Evolutionary conservation across 371 early-diverging fungal genomes (phyloP).

Genomic region (Paraphysoderma sedebokerense): DNA sequence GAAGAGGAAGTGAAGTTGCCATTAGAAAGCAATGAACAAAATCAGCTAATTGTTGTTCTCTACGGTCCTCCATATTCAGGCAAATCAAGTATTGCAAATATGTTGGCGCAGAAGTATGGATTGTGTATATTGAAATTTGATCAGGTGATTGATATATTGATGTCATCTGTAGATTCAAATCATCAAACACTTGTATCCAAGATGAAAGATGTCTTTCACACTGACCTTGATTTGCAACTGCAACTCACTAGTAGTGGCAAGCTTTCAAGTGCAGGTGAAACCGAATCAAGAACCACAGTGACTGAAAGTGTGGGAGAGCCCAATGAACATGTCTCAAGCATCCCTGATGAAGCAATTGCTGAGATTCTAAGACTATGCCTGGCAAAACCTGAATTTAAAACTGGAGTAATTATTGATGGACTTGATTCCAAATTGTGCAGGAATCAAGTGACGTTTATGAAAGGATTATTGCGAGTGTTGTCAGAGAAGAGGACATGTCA

Average conservation of each 20-base stretch:
- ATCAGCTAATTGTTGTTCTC: conserved; percentile 16
- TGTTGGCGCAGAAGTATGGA: conserved; percentile 7
- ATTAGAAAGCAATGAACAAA: no score
- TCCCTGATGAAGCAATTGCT: conserved; percentile 16
- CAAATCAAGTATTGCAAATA: conserved; percentile 17
- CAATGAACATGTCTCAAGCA: background rate
- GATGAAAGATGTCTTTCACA: no score
- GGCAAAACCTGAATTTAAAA: conserved; percentile 13
- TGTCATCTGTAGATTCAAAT: background rate
- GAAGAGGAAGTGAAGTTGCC: no score
- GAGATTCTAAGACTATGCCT: conserved; percentile 15
- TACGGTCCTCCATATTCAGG: conserved; percentile 38
- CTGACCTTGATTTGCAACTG: no score
- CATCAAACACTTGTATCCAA: background rate
- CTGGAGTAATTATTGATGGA: conserved; percentile 26
- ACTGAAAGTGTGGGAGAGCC: background rate
- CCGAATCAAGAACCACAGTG: no score
- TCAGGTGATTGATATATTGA: conserved; percentile 12
- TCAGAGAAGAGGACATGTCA: conserved; percentile 9
- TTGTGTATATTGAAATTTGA: conserved; percentile 18
- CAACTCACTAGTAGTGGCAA: no score
- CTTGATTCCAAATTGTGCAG: conserved; percentile 20
- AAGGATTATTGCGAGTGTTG: conserved; percentile 11
- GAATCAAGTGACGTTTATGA: conserved; percentile 7
- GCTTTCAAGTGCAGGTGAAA: no score